A percentile compares a stretch with the other conserved stretches of the same genome.
Conservation (phyloP, 768 basidiomycete genomes). For the Lactarius akahatsu region DNA sequence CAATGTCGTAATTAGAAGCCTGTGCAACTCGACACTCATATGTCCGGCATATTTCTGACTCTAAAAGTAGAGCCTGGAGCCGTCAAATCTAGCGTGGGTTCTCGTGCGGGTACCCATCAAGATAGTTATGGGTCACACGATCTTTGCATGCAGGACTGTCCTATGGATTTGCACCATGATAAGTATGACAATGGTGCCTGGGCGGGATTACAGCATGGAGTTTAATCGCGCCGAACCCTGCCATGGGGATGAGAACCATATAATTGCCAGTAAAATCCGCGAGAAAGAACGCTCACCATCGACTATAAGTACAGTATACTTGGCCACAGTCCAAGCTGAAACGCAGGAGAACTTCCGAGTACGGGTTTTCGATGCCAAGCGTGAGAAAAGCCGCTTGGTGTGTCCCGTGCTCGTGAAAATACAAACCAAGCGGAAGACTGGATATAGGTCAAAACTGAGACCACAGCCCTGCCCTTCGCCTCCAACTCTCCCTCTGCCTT, state of each 20-base stretch:
- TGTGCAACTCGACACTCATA: neutral
- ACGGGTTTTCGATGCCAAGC: neutral
- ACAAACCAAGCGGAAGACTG: neutral
- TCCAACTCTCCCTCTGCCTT: neutral
- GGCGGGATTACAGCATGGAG: neutral
- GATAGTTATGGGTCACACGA: neutral
- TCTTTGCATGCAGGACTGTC: neutral
- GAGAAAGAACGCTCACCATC: neutral
- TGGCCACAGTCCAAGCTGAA: neutral
- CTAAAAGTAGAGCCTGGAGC: too few relatives aligned
- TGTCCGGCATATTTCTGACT: too few relatives aligned
- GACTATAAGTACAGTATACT: neutral
- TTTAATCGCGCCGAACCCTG: neutral
- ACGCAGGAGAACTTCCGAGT: neutral
- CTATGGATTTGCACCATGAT: neutral
- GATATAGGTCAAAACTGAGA: neutral
- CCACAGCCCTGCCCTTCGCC: neutral
- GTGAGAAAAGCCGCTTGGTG: slow-evolving; percentile 1
- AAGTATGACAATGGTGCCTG: neutral
- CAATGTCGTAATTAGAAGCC: neutral
- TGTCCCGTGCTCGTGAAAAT: neutral
- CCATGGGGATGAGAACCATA: neutral
- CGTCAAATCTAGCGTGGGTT: too few relatives aligned
- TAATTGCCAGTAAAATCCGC: neutral
- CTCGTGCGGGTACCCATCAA: neutral